Percentiles rank a stretch among this genome's conserved stretches.
phyloP scores from a whole-genome alignment of 169 alveolate species.

The Cryptosporidium xiaoi region DNA sequence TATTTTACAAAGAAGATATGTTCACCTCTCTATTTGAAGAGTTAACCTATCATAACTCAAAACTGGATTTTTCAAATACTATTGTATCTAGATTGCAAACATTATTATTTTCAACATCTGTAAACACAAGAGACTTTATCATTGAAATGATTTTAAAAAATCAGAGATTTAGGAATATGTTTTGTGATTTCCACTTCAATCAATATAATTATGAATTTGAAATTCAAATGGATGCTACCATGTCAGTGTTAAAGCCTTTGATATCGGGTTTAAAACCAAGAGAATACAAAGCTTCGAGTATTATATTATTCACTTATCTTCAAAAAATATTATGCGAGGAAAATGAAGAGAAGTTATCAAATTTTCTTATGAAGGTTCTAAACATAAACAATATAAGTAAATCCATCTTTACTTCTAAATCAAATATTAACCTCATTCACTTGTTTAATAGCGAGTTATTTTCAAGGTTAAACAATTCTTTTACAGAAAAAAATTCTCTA shows the following conservation, averaged over 20 bases:
- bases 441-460: constrained; percentile 1
- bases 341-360: background rate
- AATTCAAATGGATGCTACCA: background rate
- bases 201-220: background rate
- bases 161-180: background rate
- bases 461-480: constrained; percentile 4
- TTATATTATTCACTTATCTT: constrained; percentile 18
- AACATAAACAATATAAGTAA: background rate
- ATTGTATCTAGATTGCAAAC: constrained; percentile 1
- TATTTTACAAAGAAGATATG: constrained; percentile 13
- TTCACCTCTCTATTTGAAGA: too few species aligned
- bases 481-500: background rate
- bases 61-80: background rate
- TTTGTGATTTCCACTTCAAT: background rate
- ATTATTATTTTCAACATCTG: constrained; percentile 30
- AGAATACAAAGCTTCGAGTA: constrained; percentile 19
- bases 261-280: constrained; percentile 3
- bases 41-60: background rate
- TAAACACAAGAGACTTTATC: background rate
- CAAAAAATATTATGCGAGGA: background rate
- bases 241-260: background rate
- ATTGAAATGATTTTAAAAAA: background rate
- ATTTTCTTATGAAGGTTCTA: background rate
- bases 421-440: background rate
- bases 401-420: background rate